Base-by-base conservation (phyloP, 345 rosid species). In the Eucalyptus sp. region DNA sequence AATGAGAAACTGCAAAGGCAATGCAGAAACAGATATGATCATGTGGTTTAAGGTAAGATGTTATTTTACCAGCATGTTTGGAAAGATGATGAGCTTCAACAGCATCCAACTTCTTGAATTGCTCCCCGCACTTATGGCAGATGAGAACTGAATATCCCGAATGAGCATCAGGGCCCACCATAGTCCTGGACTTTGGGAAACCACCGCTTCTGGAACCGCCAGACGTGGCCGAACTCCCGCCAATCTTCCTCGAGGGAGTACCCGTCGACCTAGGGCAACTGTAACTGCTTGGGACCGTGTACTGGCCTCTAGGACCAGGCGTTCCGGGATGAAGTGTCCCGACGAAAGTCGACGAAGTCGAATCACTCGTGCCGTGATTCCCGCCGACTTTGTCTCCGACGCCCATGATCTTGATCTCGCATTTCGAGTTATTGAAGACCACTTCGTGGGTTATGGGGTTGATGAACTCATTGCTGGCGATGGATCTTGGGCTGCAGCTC, bases 51-150 rank as follows among this genome's bases (percentile, higher is more conserved):
- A 41, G 48, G 48, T 76, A 37, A 41, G 20, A 33, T 17, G 81
- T 71, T 33, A 33, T 71, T 22, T 76, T 60, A 96, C 99, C 96
- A n/a, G 95, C 93, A 91, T 95, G 98, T 44, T 89, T 90, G 76
- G 94, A 90, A 80, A 95, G 94, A 88, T 93, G 94, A 90, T 94
- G 97, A 6, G 88, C 90, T 90, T 95, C 97, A 54, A 90, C 92
- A 20, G 93, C 94, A 29, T 93, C 94, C 83, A 92, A 89, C 54
- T 92, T 93, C 89, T 88, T 91, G 43, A 91, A 92, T 24, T 90
- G 90, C 88, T 91, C 90, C 6, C 90, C 91, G 76, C 97, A 97
- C 89, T 90, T 95, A 29, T 90, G 92, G 93, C 98, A 95, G 88
- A 88, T 20, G 12, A 92, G 52, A 66, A 44, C 88, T 37, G 90